phyloP scores from a whole-genome alignment of 1,284 basidiomycete species.

The Malassezia obtusa region DNA sequence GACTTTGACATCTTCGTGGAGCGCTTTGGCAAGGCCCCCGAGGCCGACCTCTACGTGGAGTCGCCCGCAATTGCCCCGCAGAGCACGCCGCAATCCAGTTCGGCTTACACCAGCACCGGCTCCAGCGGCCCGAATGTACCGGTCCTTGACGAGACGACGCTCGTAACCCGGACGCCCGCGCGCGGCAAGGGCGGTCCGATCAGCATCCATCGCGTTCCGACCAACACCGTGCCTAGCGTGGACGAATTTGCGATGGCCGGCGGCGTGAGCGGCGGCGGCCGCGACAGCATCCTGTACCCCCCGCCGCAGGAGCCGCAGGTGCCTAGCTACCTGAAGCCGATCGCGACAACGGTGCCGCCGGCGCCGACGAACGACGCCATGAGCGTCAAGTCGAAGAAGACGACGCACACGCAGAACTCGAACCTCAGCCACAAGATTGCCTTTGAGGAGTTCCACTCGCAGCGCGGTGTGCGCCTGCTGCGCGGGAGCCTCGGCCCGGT shows the following conservation, averaged over 20 bases:
- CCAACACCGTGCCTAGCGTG: conserved; percentile 30
- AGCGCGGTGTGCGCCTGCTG: conserved; percentile 75
- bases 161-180: conserved; percentile 43
- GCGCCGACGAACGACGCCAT: conserved; percentile 22
- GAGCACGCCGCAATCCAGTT: not conserved
- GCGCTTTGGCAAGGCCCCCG: conserved; percentile 31
- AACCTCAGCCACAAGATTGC: conserved; percentile 41
- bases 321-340: conserved; percentile 34
- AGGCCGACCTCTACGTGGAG: conserved; percentile 28
- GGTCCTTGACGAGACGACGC: conserved; percentile 39
- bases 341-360: conserved; percentile 17
- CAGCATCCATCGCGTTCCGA: conserved; percentile 42
- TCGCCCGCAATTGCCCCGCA: not conserved
- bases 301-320: conserved; percentile 33
- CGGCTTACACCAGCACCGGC: not conserved
- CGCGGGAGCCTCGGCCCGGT: conserved; percentile 83
- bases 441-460: conserved; percentile 45
- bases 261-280: conserved; percentile 40
- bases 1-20: conserved; percentile 46
- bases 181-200: conserved; percentile 41
- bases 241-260: conserved; percentile 44
- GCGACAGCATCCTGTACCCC: conserved; percentile 47
- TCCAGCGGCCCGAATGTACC: conserved; percentile 35
- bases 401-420: conserved; percentile 23
- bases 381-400: conserved; percentile 36